These are phyloP conservation scores for Fraxinus excelsior DNA, from an alignment of 257 asterid genomes.

Conservation along the genomic window DNA sequence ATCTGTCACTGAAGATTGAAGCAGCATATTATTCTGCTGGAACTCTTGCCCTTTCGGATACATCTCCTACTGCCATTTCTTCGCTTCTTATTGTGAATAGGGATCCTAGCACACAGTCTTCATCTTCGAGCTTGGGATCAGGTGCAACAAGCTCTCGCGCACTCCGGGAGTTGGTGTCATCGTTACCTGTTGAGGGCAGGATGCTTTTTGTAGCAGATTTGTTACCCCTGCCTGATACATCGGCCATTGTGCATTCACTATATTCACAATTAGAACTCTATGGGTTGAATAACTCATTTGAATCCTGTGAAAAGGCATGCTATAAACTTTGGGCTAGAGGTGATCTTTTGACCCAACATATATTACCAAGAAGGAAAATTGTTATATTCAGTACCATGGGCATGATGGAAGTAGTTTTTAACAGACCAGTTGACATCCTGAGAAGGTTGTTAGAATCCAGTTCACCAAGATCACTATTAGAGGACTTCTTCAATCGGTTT, in stretches of 20 bases:
- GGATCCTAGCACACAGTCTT: constrained; percentile 74
- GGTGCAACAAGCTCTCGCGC: constrained; percentile 84
- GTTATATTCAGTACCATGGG: constrained; percentile 97
- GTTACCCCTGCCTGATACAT: constrained; percentile 78
- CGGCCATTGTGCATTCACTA: constrained; percentile 72
- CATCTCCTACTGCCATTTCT: constrained; percentile 80
- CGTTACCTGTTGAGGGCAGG: constrained; percentile 89
- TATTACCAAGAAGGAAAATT: constrained; percentile 82
- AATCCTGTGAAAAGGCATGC: constrained; percentile 68
- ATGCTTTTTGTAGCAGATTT: constrained; percentile 92
- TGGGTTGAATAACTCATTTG: constrained; percentile 66
- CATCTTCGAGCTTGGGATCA: constrained; percentile 63
- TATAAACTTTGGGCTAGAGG: constrained; percentile 87
- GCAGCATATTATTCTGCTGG: constrained; percentile 85
- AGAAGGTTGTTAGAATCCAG: constrained; percentile 80
- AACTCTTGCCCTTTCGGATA: constrained; percentile 82
- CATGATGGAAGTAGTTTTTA: constrained; percentile 93
- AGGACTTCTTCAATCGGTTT: constrained; percentile 86
- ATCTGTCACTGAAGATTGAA: constrained; percentile 82
- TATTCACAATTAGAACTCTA: constrained; percentile 73
- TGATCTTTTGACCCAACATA: constrained; percentile 89
- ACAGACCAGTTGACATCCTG: constrained; percentile 86
- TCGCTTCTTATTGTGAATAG: constrained; percentile 81
- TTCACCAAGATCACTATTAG: constrained; percentile 77
- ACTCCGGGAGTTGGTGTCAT: constrained; percentile 78